A percentile compares a stretch with the other conserved stretches of the same genome.
These are phyloP conservation scores for Cyclotella baltica DNA, from an alignment of 108 stramenopile genomes.

Conservation along the genomic window DNA sequence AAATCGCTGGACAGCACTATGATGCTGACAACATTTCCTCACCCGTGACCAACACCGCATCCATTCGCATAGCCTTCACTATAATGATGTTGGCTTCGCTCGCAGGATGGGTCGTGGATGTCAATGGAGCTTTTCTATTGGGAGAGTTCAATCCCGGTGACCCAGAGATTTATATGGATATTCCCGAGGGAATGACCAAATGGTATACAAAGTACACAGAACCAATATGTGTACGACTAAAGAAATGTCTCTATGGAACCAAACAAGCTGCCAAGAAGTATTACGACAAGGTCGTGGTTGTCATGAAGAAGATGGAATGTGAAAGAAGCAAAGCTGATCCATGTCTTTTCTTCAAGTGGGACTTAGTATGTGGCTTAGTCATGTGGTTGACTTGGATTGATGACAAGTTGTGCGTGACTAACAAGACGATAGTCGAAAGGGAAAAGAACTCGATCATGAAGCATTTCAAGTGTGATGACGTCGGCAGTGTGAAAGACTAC, in stretches of 20 bases:
- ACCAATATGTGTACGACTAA: background rate
- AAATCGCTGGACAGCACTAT: slow-evolving; percentile 28
- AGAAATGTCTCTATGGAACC: slow-evolving; percentile 13
- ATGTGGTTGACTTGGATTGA: no score
- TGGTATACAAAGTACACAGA: background rate
- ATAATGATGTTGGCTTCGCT: background rate
- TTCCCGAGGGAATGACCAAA: no score
- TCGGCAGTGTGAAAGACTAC: background rate
- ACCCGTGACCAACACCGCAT: slow-evolving; percentile 23
- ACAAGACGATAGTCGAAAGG: background rate
- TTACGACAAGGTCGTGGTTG: background rate
- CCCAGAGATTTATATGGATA: no score
- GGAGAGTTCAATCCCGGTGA: no score
- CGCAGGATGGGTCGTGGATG: background rate
- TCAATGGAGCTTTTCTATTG: no score
- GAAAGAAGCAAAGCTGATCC: background rate
- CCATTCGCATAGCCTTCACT: no score
- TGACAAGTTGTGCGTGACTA: no score
- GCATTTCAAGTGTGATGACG: no score
- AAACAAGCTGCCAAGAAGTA: slow-evolving; percentile 31
- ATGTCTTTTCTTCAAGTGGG: background rate
- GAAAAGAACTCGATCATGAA: background rate
- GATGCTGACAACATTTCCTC: slow-evolving; percentile 18
- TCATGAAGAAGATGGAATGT: slow-evolving; percentile 5
- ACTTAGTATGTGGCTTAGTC: background rate